Evolutionary conservation across 2,329 filamentous ascomycete genomes (phyloP).

Genomic region (Calonectria henricotiae): DNA sequence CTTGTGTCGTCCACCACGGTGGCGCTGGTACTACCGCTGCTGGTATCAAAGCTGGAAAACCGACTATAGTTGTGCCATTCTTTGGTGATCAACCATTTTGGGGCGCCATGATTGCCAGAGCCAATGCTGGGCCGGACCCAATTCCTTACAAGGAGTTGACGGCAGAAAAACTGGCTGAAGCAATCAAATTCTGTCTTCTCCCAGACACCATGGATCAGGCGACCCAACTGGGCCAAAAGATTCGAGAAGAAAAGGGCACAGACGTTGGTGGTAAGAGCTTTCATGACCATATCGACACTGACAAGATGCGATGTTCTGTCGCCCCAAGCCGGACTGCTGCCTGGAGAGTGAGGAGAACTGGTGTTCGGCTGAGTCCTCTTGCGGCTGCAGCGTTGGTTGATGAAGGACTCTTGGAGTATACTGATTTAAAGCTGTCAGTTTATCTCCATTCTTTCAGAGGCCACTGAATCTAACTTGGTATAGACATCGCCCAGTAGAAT

Average conservation of each 20-base stretch:
- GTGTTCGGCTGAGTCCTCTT: slow-evolving; percentile 79
- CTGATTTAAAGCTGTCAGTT: slow-evolving; percentile 81
- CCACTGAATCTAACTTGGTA: slow-evolving; percentile 32
- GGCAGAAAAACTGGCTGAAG: slow-evolving; percentile 75
- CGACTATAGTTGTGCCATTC: slow-evolving; percentile 89
- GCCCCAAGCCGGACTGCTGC: slow-evolving; percentile 79
- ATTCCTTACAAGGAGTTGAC: slow-evolving; percentile 80
- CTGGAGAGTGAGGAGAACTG: slow-evolving; percentile 81
- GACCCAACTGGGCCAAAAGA: slow-evolving; percentile 74
- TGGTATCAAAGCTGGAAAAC: slow-evolving; percentile 85
- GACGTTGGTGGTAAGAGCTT: slow-evolving; percentile 78
- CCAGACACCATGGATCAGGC: slow-evolving; percentile 73
- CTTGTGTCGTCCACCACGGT: slow-evolving; percentile 89
- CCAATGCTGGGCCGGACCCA: slow-evolving; percentile 81
- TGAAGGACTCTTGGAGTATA: slow-evolving; percentile 76
- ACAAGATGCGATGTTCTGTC: slow-evolving; percentile 79
- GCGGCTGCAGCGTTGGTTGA: slow-evolving; percentile 80
- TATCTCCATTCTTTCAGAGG: not conserved
- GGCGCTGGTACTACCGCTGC: slow-evolving; percentile 91
- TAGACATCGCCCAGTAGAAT: slow-evolving; percentile 73
- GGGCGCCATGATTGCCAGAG: slow-evolving; percentile 82
- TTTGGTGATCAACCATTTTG: slow-evolving; percentile 90
- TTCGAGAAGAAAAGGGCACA: slow-evolving; percentile 77
- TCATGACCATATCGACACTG: slow-evolving; percentile 78
- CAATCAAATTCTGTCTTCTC: slow-evolving; percentile 74